phyloP scores from a whole-genome alignment of 2,329 filamentous ascomycete genomes.

The Hypoxylon sp. region DNA sequence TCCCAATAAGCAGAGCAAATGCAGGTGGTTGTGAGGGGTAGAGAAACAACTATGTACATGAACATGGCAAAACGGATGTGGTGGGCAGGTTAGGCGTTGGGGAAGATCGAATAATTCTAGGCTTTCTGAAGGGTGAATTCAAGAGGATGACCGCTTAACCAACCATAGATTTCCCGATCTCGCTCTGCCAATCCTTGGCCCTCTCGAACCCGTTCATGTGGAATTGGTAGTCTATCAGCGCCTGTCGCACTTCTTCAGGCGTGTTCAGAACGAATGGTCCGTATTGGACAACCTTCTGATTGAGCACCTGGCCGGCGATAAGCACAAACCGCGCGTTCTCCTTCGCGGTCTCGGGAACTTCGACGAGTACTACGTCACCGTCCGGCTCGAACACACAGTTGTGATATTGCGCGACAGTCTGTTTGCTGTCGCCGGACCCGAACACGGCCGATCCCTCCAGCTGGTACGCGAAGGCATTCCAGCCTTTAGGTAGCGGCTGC shows the following conservation, averaged over 20 bases:
- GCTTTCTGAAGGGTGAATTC: not conserved
- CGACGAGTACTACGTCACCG: slow-evolving; percentile 81
- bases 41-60: slow-evolving; percentile 37
- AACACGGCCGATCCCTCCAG: slow-evolving; percentile 80
- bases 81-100: not conserved
- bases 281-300: slow-evolving; percentile 79
- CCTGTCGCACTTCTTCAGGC: slow-evolving; percentile 75
- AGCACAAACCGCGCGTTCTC: slow-evolving; percentile 68
- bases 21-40: not conserved
- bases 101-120: not conserved
- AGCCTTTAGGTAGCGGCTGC: slow-evolving; percentile 82
- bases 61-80: slow-evolving; percentile 4
- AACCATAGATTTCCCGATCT: slow-evolving; percentile 60
- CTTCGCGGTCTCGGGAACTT: slow-evolving; percentile 76
- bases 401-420: slow-evolving; percentile 78
- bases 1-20: slow-evolving; percentile 21
- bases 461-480: slow-evolving; percentile 92
- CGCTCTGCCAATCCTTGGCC: slow-evolving; percentile 77
- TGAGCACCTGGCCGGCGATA: slow-evolving; percentile 77
- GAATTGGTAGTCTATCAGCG: slow-evolving; percentile 76
- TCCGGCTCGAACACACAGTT: slow-evolving; percentile 89
- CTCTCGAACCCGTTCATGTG: slow-evolving; percentile 78
- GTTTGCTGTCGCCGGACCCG: slow-evolving; percentile 66
- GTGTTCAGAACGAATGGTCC: slow-evolving; percentile 77
- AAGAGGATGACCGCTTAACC: slow-evolving; percentile 30